Conservation (phyloP, 2,329 filamentous ascomycete genomes). For the Chaetomiaceae sp. region DNA sequence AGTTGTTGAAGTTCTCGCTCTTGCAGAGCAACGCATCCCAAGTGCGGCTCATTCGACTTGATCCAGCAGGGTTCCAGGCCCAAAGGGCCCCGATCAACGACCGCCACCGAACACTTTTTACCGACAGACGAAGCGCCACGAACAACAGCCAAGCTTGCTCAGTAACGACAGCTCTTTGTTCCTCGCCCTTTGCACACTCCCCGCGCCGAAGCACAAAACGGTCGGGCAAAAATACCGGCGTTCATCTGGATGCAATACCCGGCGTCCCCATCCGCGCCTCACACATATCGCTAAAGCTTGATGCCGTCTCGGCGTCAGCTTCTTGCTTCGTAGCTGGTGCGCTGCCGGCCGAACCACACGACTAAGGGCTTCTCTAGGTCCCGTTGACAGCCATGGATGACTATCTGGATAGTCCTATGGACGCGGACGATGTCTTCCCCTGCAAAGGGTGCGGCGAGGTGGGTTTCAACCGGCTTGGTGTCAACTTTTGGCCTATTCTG, state of each 20-base stretch:
- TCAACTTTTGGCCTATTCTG: conserved; percentile 23
- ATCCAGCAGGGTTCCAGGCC: background rate
- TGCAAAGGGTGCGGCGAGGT: conserved; percentile 95
- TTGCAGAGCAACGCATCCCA: background rate
- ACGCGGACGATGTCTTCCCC: conserved; percentile 77
- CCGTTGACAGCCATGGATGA: conserved; percentile 54
- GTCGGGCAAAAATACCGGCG: background rate
- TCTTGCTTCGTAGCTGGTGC: background rate
- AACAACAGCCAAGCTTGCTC: background rate
- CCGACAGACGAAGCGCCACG: background rate
- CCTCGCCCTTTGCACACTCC: background rate
- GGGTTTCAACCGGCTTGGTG: conserved; percentile 33
- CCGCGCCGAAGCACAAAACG: conserved; percentile 1
- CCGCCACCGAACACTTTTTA: background rate
- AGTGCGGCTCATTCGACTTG: background rate
- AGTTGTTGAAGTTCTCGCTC: background rate
- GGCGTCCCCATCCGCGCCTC: background rate
- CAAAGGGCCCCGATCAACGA: background rate
- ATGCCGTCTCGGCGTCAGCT: background rate
- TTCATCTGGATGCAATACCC: conserved; percentile 8
- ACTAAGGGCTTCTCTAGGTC: conserved; percentile 17
- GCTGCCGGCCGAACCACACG: background rate
- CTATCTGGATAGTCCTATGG: conserved; percentile 62
- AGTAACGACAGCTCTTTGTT: conserved; percentile 3
- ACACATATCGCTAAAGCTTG: background rate